Evolutionary conservation across 2,329 filamentous ascomycete genomes (phyloP), one percentile per base, ranked within the genome.

Genomic region (Talaromyces islandicus): DNA sequence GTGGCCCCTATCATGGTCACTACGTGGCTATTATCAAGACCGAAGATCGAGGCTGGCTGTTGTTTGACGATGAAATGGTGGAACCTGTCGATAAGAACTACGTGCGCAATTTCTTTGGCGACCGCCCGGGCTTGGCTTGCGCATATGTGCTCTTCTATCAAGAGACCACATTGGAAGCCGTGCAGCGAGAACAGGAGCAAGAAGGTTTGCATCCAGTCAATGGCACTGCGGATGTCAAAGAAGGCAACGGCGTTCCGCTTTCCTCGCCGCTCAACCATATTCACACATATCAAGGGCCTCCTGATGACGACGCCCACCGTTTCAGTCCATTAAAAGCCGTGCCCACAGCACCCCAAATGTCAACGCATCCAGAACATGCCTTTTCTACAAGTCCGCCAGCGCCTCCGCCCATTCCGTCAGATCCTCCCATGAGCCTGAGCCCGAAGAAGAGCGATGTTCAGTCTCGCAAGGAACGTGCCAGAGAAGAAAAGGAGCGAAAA

Each of bases 11-110:
- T 70, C 94, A 99, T 71, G 94, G 94, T 4, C 94, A 99, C 73
- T 99, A 99, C 68, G 92, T 99, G 32, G 92, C 92, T 5, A 94
- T 99, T 58, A 92, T 99, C 79, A 99, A 99, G 77, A 97, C 94
- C 0, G 88, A 95, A 70, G 94, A 97, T 71, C 86, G 91, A 57
- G 94, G 94, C 29, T 99, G 94, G 94, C 79, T 99, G 48, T 78
- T 99, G 6, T 99, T 99, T 68, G 94, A 99, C 67, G 94, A 99
- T 69, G 94, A 99, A 77, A 92, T 97, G 86, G 94, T 99, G 4
- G 94, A 99, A 73, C 94, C 94, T 0, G 94, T 99, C 5, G 92
- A 97, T 74, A 97, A 97, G 75, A 88, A 90, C 71, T 99, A 95
- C 70, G 94, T 99, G 41, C 86, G 89, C 65, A 97, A 96, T 73